Base-by-base conservation (phyloP, 1,284 basidiomycete species). In the Athelia psychrophila region DNA sequence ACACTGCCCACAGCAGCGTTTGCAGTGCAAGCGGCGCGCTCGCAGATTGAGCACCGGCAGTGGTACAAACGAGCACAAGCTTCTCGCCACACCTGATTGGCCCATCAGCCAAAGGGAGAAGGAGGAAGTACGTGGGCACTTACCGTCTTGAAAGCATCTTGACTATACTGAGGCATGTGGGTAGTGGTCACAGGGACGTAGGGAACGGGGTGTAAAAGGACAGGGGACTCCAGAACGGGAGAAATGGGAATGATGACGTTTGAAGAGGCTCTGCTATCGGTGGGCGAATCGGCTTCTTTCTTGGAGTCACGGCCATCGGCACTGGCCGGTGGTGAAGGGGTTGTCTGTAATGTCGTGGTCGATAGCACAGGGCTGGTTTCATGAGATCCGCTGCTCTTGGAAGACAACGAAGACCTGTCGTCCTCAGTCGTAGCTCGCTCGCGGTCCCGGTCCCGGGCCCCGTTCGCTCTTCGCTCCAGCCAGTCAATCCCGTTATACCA, bases 351-450 rank as follows among this genome's bases (percentile, higher is more conserved):
- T 2, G 86, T 89, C 4, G 83, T 80, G 0, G 85, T 85, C 6
- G 85, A 88, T n/a, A 88, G 63, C 1, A 87, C 85, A 0, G 86
- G 86, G 58, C 85, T 88, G n/a, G 85, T 87, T 27, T 76, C 75
- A 53, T 78, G 79, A 0, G 81, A 83, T 9, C 74, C 73, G 46
- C 67, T 73, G 45, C 70, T 75, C 36, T 75, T 78, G 3, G 78
- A 78, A 2, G 75, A 72, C 35, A 71, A 73, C 16, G 75, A 75
- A 2, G 71, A 71, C 54, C 76, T 76, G 53, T 77, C 80, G 23
- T 68, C 70, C 50, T 69, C 71, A 49, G 56, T 59, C 52, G 54
- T 56, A 27, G 60, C 59, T 27, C 55, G 53, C 59, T 70, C 35
- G 60, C 67, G 49, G 55, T 60, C 52, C 58, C 64, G 52, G 30